phyloP scores from a whole-genome alignment of 225 moss, liverwort and hornwort species.

The Marchantia paleacea region DNA sequence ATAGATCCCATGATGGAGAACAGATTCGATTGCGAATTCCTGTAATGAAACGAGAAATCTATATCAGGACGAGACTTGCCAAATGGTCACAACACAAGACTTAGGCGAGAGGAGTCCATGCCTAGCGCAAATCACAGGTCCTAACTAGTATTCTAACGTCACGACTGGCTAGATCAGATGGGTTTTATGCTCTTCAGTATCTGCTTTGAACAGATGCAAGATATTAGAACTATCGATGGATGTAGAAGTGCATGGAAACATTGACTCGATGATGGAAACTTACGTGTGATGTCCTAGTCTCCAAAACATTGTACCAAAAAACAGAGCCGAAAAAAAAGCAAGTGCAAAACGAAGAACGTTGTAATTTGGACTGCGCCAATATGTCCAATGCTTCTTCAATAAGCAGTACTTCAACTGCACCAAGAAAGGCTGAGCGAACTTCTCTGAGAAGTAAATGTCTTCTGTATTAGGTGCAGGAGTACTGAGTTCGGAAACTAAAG shows the following conservation, averaged over 20 bases:
- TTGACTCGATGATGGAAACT: neutral
- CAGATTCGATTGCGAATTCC: conserved; percentile 34
- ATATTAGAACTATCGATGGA: neutral
- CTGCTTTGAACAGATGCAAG: neutral
- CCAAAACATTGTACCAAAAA: conserved; percentile 74
- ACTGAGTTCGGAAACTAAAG: conserved; percentile 48
- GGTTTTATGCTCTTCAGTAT: neutral
- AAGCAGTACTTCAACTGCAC: conserved; percentile 51
- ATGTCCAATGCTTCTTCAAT: conserved; percentile 72
- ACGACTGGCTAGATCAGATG: too few relatives aligned
- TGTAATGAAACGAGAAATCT: conserved; percentile 7
- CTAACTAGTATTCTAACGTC: too few relatives aligned
- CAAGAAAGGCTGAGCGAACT: conserved; percentile 52
- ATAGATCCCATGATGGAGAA: conserved; percentile 28
- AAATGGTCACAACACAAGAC: neutral
- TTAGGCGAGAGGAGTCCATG: neutral
- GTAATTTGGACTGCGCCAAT: conserved; percentile 75
- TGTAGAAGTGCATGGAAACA: neutral
- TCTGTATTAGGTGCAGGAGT: conserved; percentile 20
- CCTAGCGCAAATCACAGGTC: neutral
- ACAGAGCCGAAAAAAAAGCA: conserved; percentile 46
- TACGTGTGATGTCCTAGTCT: conserved; percentile 56
- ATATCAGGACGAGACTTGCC: neutral
- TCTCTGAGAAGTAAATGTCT: conserved; percentile 52
- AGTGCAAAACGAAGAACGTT: conserved; percentile 60